Evolutionary conservation across 75 land plant genomes (phyloP).

Genomic region (Pinus tabuliformis): DNA sequence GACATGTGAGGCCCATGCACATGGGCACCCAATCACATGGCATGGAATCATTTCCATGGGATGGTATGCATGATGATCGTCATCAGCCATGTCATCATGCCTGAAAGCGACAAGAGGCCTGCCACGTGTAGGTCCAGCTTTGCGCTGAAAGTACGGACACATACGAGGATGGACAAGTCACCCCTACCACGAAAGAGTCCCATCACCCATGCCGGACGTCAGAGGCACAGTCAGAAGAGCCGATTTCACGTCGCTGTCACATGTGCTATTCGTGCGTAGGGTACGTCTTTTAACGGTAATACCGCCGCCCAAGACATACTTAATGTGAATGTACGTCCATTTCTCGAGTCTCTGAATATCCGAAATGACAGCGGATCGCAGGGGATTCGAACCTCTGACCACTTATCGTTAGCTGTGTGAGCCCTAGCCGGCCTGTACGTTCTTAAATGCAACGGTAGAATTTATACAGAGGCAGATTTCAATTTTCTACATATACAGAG

Average conservation of each 20-base stretch:
- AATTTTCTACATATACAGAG: too few relatives aligned
- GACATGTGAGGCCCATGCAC: too few relatives aligned
- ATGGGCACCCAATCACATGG: too few relatives aligned
- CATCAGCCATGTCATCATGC: too few relatives aligned
- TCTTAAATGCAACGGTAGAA: too few relatives aligned
- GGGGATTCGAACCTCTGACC: not conserved
- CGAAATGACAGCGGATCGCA: not conserved
- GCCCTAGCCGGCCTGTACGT: too few relatives aligned
- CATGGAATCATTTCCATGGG: too few relatives aligned
- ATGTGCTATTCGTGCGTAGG: slow-evolving; percentile 2
- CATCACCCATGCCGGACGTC: not conserved
- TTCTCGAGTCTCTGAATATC: not conserved
- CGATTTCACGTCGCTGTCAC: slow-evolving; percentile 7
- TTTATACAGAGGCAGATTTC: too few relatives aligned
- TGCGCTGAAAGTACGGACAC: not conserved
- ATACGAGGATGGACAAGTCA: too few relatives aligned
- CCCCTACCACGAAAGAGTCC: too few relatives aligned
- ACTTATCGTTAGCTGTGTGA: not conserved
- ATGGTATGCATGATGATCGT: too few relatives aligned
- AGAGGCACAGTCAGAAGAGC: not conserved
- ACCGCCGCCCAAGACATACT: slow-evolving; percentile 5
- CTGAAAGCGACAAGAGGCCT: too few relatives aligned
- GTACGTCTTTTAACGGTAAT: slow-evolving; percentile 7
- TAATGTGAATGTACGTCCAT: not conserved
- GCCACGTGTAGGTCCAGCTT: not conserved